These are phyloP conservation scores for Myriangium duriaei DNA, from an alignment of 2,329 filamentous ascomycete genomes.

Conservation along the genomic window DNA sequence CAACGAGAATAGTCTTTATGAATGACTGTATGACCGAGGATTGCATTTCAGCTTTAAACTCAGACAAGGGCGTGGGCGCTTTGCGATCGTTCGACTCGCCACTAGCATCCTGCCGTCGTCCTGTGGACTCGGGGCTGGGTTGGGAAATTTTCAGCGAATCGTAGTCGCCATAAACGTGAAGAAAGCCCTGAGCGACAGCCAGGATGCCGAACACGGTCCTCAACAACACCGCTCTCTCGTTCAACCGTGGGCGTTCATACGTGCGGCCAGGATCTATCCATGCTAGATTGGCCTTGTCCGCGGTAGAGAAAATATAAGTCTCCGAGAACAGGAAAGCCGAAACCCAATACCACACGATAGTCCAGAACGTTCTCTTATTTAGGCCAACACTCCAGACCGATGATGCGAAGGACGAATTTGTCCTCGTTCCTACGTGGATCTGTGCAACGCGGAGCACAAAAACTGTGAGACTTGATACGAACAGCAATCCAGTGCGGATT, in stretches of 20 bases:
- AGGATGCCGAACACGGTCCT: constrained; percentile 57
- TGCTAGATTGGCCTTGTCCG: constrained; percentile 48
- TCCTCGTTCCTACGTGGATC: constrained; percentile 38
- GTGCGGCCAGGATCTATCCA: constrained; percentile 57
- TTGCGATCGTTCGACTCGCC: background rate
- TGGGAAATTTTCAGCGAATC: constrained; percentile 49
- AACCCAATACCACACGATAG: constrained; percentile 60
- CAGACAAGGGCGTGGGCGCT: background rate
- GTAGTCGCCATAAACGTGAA: constrained; percentile 61
- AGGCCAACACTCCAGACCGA: constrained; percentile 49
- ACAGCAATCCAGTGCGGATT: constrained; percentile 61
- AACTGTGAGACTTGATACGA: constrained; percentile 61
- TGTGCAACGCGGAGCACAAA: constrained; percentile 66
- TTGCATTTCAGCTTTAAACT: background rate
- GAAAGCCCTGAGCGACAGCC: constrained; percentile 53
- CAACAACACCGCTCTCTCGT: constrained; percentile 76
- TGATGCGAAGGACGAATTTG: constrained; percentile 54
- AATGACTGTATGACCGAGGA: constrained; percentile 16
- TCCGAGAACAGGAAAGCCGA: constrained; percentile 72
- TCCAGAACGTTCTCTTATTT: constrained; percentile 52
- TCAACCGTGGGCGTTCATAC: constrained; percentile 61
- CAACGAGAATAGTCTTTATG: constrained; percentile 23
- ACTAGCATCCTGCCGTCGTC: background rate
- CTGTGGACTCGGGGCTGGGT: background rate
- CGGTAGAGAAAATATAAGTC: constrained; percentile 63